Percentiles rank a stretch among this genome's conserved stretches.
phyloP scores from a whole-genome alignment of 176 grass and related monocot species.

The Juncus effusus region DNA sequence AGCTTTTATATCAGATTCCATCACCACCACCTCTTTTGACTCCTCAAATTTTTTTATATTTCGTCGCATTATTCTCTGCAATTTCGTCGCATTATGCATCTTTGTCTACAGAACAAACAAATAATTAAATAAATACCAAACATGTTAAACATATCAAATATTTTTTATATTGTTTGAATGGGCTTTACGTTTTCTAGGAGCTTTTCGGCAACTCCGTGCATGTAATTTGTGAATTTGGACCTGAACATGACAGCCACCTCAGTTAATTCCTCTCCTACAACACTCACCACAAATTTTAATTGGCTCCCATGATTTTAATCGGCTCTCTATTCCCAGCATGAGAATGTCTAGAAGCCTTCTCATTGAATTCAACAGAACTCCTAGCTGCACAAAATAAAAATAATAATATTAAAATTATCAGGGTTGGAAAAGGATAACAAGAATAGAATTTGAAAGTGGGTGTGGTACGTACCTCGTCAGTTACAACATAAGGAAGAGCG shows the following conservation, averaged over 20 bases:
- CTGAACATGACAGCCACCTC: slow-evolving; percentile 85
- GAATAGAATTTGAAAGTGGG: too few species aligned
- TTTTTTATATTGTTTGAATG: slow-evolving; percentile 6
- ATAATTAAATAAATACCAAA: too few species aligned
- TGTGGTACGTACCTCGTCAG: not conserved
- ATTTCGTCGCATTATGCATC: slow-evolving; percentile 74
- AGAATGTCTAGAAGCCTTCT: slow-evolving; percentile 87
- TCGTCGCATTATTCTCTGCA: slow-evolving; percentile 73
- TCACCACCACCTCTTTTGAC: slow-evolving; percentile 63
- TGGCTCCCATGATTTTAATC: slow-evolving; percentile 79
- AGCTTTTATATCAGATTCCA: slow-evolving; percentile 86
- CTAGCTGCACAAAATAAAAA: slow-evolving; percentile 46
- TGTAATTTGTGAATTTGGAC: slow-evolving; percentile 92
- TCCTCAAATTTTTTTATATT: slow-evolving; percentile 26
- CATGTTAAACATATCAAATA: not conserved
- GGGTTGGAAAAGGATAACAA: too few species aligned
- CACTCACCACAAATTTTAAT: slow-evolving; percentile 61
- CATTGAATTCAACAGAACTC: slow-evolving; percentile 96
- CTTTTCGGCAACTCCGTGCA: slow-evolving; percentile 93
- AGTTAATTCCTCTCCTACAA: slow-evolving; percentile 74
- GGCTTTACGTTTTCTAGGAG: slow-evolving; percentile 72
- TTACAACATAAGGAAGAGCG: slow-evolving; percentile 54
- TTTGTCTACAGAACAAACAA: slow-evolving; percentile 43
- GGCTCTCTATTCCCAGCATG: slow-evolving; percentile 68
- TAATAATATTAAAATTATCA: too few species aligned